Percentiles rank a stretch among this genome's conserved stretches.
These are phyloP conservation scores for Fusarium sp. DNA, from an alignment of 2,329 filamentous ascomycete species.

Conservation along the genomic window DNA sequence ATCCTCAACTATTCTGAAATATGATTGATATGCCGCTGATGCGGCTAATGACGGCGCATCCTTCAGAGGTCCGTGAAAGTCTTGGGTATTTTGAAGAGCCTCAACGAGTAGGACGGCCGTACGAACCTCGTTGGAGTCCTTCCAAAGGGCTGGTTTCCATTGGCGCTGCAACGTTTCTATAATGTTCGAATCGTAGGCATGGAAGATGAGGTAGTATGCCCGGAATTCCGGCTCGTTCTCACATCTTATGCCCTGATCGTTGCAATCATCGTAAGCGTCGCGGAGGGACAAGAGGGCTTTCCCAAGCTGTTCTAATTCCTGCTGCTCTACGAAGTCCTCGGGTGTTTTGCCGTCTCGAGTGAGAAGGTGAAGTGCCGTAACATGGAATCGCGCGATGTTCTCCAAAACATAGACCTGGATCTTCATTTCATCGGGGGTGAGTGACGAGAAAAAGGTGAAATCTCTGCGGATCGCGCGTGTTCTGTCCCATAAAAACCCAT, in stretches of 20 bases:
- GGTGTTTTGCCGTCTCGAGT: conserved; percentile 65
- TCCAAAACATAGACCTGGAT: conserved; percentile 72
- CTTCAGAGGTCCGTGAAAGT: conserved; percentile 66
- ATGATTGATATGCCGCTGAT: conserved; percentile 62
- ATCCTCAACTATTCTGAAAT: conserved; percentile 69
- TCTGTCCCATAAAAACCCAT: conserved; percentile 75
- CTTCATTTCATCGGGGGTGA: conserved; percentile 66
- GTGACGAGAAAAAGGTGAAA: conserved; percentile 73
- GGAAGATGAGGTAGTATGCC: conserved; percentile 72
- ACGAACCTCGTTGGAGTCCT: conserved; percentile 66
- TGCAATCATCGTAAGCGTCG: conserved; percentile 74
- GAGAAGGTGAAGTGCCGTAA: conserved; percentile 71
- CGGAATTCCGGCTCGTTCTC: conserved; percentile 74
- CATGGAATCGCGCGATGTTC: conserved; percentile 74
- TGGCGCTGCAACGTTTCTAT: conserved; percentile 63
- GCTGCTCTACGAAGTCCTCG: conserved; percentile 72
- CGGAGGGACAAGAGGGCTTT: conserved; percentile 73
- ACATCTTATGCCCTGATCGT: conserved; percentile 65
- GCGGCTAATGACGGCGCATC: conserved; percentile 61
- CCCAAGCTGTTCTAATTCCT: conserved; percentile 74
- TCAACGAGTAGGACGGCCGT: conserved; percentile 70
- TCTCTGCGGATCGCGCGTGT: conserved; percentile 75
- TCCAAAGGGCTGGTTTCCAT: conserved; percentile 67
- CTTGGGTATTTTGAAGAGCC: conserved; percentile 67
- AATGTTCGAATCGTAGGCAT: conserved; percentile 68